Evolutionary conservation across 208 protist species (phyloP).

Genomic region (Wallacemonas collosoma): DNA sequence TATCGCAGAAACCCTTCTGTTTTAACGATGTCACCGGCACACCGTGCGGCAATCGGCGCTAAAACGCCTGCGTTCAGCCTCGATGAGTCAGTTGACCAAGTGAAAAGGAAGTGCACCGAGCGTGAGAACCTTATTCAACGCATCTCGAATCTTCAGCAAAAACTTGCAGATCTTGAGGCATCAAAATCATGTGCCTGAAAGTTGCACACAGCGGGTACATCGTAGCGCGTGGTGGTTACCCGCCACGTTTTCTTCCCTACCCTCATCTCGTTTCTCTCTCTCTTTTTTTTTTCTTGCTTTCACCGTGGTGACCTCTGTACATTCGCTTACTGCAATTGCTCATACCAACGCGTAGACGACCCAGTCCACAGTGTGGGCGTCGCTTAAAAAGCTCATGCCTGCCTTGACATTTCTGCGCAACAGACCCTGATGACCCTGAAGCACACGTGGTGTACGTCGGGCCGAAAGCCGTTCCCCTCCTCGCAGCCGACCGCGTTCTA

Average conservation of each 20-base stretch:
- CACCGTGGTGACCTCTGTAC: too few relatives aligned
- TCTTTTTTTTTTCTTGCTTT: slow-evolving; percentile 4
- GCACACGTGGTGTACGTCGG: too few relatives aligned
- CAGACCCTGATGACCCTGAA: too few relatives aligned
- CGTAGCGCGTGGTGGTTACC: not conserved
- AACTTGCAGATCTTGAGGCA: not conserved
- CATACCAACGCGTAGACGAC: too few relatives aligned
- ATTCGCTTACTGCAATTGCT: too few relatives aligned
- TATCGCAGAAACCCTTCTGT: slow-evolving; percentile 30
- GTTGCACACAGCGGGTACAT: not conserved
- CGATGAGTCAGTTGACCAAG: slow-evolving; percentile 15
- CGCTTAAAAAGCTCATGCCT: too few relatives aligned
- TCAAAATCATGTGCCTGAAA: not conserved
- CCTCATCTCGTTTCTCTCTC: not conserved
- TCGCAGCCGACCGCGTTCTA: too few relatives aligned
- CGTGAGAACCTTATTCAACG: slow-evolving; percentile 25
- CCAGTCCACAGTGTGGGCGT: too few relatives aligned
- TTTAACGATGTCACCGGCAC: not conserved
- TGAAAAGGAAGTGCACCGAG: slow-evolving; percentile 24
- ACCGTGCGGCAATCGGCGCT: slow-evolving; percentile 1
- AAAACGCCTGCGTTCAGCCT: slow-evolving; percentile 13
- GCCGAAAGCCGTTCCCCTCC: too few relatives aligned
- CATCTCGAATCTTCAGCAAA: slow-evolving; percentile 22
- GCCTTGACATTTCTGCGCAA: too few relatives aligned
- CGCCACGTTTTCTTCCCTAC: slow-evolving; percentile 3